Evolutionary conservation across 148 eudicot species (phyloP), one percentile per base, ranked within the genome.

Genomic region (Salicornia ramosissima): DNA sequence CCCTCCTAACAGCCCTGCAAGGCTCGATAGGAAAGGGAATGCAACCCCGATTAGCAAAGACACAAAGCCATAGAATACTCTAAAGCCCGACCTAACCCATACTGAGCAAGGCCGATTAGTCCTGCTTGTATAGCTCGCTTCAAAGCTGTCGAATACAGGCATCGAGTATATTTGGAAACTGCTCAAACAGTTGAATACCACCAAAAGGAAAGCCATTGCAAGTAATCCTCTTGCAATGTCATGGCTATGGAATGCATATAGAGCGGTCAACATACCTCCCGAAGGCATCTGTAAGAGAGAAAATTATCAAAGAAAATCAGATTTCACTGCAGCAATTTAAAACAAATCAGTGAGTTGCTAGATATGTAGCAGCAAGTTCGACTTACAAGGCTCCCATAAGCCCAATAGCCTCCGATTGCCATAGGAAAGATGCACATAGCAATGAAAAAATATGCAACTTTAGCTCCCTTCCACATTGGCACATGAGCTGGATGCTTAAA

Each of bases 381-480:
- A 84, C 90, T 88, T 82, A 94, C 99, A 70, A 84, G 96, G 83
- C 84, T 89, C 53, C 99, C 99, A 47, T 94, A 94, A 28, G 99
- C 97, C 98, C 99, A 94, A 65, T 83, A 94, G 25, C 99, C 99
- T 76, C 99, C 99, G 75, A 94, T 89, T 18, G 99, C 97, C 18
- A 94, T 80, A 0, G 97, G 99, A 56, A 94, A 94, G 75, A 94
- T 68, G 84, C 99, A 90, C 93, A 86, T 68, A 1, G 99, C 99
- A 36, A 94, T 88, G 64, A 94, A 84, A 75, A 87, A 82, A 67
- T 94, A 94, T 4, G 99, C 99, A 80, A 88, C 87, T 75, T 94
- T 94, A 13, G 96, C 99, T 80, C 99, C 99, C 80, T 78, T 94
- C 99, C 99, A 94, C 99, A 94, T 94, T 21, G 97, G 97, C 79